A percentile compares a stretch with the other conserved stretches of the same genome.
These are phyloP conservation scores for Sechiopsis laciniata DNA, from an alignment of 306 rosid genomes.

Conservation along the genomic window DNA sequence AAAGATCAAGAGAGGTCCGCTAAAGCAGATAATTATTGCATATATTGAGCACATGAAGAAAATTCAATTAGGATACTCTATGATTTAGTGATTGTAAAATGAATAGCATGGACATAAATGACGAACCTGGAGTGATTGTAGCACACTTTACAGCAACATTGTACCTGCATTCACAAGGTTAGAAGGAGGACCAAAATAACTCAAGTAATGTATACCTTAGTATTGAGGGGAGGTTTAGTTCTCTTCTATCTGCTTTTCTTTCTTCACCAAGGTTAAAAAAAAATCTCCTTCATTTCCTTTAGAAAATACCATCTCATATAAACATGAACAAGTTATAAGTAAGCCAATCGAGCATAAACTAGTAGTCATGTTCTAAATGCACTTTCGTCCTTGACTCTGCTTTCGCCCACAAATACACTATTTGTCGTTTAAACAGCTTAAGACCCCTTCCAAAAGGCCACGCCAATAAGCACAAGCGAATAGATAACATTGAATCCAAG, in stretches of 20 bases:
- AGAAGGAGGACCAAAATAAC: constrained; percentile 20
- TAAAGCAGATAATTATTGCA: background rate
- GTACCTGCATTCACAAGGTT: background rate
- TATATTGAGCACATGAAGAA: background rate
- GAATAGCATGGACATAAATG: constrained; percentile 19
- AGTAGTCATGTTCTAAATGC: background rate
- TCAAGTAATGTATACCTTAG: background rate
- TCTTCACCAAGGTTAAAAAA: background rate
- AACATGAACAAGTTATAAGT: background rate
- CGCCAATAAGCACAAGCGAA: background rate
- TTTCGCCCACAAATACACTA: background rate
- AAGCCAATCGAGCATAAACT: background rate
- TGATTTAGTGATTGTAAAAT: background rate
- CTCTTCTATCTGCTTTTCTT: background rate
- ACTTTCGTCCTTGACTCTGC: background rate
- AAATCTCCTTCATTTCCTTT: background rate
- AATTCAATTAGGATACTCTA: background rate
- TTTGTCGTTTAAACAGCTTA: background rate
- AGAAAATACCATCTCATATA: background rate
- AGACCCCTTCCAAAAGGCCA: too few species aligned
- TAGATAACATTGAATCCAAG: constrained; percentile 14
- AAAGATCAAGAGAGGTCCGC: background rate
- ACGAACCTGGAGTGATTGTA: constrained; percentile 54
- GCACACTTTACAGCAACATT: too few species aligned
- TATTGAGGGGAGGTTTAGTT: background rate